Conservation (phyloP, 768 basidiomycete species). For the Trametes villosa region DNA sequence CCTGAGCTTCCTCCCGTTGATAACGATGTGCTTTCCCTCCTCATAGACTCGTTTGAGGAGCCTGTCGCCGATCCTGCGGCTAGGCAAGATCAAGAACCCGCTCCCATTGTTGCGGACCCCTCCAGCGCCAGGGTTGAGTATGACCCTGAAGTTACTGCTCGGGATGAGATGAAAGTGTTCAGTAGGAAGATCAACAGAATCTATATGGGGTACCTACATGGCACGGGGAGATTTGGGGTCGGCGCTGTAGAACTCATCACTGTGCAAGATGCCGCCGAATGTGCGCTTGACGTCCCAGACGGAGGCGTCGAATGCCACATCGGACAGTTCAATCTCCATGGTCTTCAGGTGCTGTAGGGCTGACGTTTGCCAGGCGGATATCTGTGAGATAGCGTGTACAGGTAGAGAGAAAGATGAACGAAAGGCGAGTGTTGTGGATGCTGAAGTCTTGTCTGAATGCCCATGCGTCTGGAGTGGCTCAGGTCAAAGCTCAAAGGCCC, state of each 20-base stretch:
- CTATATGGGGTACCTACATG: slow-evolving; percentile 18
- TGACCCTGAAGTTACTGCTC: slow-evolving; percentile 64
- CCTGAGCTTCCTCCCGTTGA: slow-evolving; percentile 29
- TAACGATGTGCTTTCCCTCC: slow-evolving; percentile 33
- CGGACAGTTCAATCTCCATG: slow-evolving; percentile 46
- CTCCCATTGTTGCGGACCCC: slow-evolving; percentile 62
- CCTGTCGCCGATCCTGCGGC: slow-evolving; percentile 42
- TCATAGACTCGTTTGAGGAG: slow-evolving; percentile 50
- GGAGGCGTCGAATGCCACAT: slow-evolving; percentile 44
- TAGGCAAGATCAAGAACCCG: slow-evolving; percentile 40
- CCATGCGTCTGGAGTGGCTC: slow-evolving; percentile 4
- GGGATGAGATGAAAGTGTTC: slow-evolving; percentile 32
- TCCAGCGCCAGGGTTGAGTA: slow-evolving; percentile 51
- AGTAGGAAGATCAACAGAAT: neutral
- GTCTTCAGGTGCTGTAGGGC: neutral
- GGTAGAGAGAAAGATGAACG: neutral
- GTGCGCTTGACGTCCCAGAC: slow-evolving; percentile 60
- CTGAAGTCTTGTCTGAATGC: neutral
- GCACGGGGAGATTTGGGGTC: slow-evolving; percentile 31
- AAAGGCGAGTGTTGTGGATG: neutral
- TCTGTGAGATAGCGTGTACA: too few relatives aligned
- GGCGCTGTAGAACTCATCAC: slow-evolving; percentile 48
- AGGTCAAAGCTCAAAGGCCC: slow-evolving; percentile 2
- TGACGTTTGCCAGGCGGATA: neutral
- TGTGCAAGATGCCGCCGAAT: slow-evolving; percentile 62